Conservation (phyloP, 2,329 filamentous ascomycete genomes). For the Pyrenochaeta sp. region DNA sequence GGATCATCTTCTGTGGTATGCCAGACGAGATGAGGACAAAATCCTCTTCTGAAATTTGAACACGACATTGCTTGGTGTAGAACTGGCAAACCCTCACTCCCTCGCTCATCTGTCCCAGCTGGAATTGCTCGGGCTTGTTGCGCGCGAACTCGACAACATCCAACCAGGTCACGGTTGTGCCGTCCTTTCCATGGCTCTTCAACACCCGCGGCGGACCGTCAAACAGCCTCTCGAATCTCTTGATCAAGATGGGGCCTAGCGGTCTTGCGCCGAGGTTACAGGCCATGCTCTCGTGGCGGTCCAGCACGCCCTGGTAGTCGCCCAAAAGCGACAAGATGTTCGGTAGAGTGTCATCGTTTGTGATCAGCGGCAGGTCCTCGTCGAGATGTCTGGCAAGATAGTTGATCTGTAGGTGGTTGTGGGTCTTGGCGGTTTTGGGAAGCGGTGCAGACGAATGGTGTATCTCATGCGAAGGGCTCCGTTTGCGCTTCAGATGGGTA, state of each 20-base stretch:
- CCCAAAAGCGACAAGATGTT: conserved; percentile 76
- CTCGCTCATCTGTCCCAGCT: conserved; percentile 72
- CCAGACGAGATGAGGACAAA: conserved; percentile 85
- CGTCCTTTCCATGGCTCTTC: conserved; percentile 68
- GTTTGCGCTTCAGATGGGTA: conserved; percentile 57
- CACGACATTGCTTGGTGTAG: conserved; percentile 78
- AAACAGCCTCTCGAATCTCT: conserved; percentile 86
- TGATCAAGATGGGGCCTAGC: conserved; percentile 81
- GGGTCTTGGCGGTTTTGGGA: conserved; percentile 64
- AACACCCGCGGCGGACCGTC: conserved; percentile 77
- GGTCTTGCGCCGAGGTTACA: conserved; percentile 85
- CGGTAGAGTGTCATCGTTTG: conserved; percentile 73
- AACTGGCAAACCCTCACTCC: conserved; percentile 81
- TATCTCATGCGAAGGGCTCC: conserved; percentile 53
- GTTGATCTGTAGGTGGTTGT: conserved; percentile 72
- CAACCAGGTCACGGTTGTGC: conserved; percentile 76
- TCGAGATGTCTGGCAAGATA: conserved; percentile 71
- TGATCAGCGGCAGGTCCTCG: conserved; percentile 69
- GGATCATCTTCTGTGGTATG: conserved; percentile 81
- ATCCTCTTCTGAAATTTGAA: conserved; percentile 89
- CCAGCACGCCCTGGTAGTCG: conserved; percentile 85
- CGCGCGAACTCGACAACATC: conserved; percentile 87
- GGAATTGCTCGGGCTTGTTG: conserved; percentile 80
- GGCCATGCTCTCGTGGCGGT: conserved; percentile 85
- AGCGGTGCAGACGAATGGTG: conserved; percentile 47